Evolutionary conservation across 306 rosid species (phyloP).

Genomic region (Calophaca sinica): DNA sequence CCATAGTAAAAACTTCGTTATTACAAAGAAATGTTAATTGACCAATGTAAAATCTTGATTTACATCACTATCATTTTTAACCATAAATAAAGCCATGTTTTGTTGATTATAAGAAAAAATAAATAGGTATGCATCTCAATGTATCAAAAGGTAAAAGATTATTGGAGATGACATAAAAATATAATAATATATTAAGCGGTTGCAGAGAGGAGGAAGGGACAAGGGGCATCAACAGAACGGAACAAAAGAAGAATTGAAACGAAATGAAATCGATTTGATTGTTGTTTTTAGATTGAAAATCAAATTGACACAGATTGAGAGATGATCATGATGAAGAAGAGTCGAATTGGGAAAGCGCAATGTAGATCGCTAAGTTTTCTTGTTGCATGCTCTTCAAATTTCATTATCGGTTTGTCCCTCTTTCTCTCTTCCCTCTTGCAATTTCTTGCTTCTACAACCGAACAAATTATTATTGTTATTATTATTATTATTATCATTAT

Average conservation of each 20-base stretch:
- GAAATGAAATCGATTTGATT: too few relatives aligned
- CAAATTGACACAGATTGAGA: background rate
- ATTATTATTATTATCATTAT: too few relatives aligned
- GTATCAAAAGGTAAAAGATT: background rate
- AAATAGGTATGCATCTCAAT: background rate
- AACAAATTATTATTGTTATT: background rate
- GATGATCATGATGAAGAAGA: background rate
- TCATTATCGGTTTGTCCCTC: slow-evolving; percentile 24
- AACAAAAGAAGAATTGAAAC: too few relatives aligned
- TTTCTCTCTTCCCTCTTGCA: background rate
- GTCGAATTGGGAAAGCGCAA: background rate
- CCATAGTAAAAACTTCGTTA: too few relatives aligned
- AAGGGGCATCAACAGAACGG: too few relatives aligned
- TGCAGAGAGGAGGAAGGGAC: background rate
- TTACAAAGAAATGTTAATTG: too few relatives aligned
- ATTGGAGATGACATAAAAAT: background rate
- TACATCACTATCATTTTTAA: too few relatives aligned
- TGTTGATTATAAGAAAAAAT: too few relatives aligned
- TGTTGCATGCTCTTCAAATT: slow-evolving; percentile 11
- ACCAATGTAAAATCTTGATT: too few relatives aligned
- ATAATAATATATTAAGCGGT: background rate
- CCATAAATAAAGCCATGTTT: too few relatives aligned
- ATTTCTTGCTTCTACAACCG: background rate
- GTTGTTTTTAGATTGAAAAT: background rate
- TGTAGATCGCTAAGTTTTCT: slow-evolving; percentile 2